A percentile compares a stretch with the other conserved stretches of the same genome.
phyloP scores from a whole-genome alignment of 768 basidiomycete genomes.

The Chalciporus chontae region DNA sequence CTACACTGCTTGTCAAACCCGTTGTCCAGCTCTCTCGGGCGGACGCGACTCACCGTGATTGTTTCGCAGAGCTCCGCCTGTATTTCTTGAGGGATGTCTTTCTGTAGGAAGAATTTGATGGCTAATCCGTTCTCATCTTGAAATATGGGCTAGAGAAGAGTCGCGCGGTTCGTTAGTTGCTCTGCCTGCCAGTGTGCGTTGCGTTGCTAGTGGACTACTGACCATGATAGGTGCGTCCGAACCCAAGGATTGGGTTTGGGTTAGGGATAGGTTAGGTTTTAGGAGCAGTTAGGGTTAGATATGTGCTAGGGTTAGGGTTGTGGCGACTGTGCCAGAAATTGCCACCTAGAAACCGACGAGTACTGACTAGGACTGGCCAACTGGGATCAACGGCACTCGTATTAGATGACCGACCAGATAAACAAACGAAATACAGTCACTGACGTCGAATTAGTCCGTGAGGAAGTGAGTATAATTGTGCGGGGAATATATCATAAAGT shows the following conservation, averaged over 20 bases:
- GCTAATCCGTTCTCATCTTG: constrained; percentile 64
- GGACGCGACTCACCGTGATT: constrained; percentile 49
- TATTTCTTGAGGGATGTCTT: constrained; percentile 64
- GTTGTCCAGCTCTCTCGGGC: neutral
- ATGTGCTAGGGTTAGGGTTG: constrained; percentile 7
- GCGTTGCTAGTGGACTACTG: constrained; percentile 6
- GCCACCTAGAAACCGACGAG: no score
- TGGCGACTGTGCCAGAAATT: no score
- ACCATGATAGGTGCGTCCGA: constrained; percentile 24
- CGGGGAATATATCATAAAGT: neutral
- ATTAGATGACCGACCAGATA: neutral
- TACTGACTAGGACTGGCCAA: no score
- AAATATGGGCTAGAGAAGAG: constrained; percentile 57
- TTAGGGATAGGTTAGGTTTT: constrained; percentile 16
- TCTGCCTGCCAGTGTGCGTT: no score
- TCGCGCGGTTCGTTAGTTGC: neutral
- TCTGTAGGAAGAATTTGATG: constrained; percentile 83
- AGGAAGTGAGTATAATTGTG: neutral
- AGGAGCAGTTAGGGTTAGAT: constrained; percentile 16
- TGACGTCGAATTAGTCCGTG: neutral
- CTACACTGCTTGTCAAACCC: constrained; percentile 33
- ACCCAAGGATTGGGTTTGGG: constrained; percentile 34
- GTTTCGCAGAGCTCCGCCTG: constrained; percentile 73
- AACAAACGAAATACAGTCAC: neutral
- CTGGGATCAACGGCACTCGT: no score